A percentile compares a stretch with the other conserved stretches of the same genome.
These are phyloP conservation scores for Megacollybia marginata DNA, from an alignment of 768 basidiomycete genomes.

Conservation along the genomic window DNA sequence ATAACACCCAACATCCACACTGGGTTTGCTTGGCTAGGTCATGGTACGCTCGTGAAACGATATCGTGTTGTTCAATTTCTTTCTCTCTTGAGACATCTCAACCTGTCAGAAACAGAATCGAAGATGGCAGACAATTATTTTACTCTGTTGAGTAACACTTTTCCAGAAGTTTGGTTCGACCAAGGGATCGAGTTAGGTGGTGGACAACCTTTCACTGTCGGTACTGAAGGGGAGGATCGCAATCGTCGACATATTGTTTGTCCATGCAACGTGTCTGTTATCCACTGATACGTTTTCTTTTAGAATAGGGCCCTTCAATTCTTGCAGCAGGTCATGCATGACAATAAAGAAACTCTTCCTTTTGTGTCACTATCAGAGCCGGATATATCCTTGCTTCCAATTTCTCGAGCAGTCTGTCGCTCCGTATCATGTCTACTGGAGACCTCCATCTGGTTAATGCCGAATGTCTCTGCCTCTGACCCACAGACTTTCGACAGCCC, in stretches of 20 bases:
- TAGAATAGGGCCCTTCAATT: conserved; percentile 40
- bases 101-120: conserved; percentile 39
- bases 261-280: conserved; percentile 5
- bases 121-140: conserved; percentile 72
- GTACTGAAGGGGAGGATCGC: conserved; percentile 46
- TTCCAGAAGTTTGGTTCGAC: conserved; percentile 59
- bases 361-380: conserved; percentile 16
- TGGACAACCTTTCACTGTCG: conserved; percentile 56
- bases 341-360: conserved; percentile 6
- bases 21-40: conserved; percentile 60
- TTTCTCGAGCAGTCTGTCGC: conserved; percentile 32
- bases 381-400: not conserved
- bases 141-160: conserved; percentile 44
- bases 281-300: not conserved
- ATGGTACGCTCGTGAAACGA: conserved; percentile 48
- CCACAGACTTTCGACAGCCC: conserved; percentile 35
- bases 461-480: conserved; percentile 25
- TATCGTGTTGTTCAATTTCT: conserved; percentile 40
- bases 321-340: conserved; percentile 20
- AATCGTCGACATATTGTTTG: conserved; percentile 55
- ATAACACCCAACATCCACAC: conserved; percentile 35
- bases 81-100: conserved; percentile 33
- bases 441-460: conserved; percentile 42
- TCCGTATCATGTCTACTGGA: conserved; percentile 41
- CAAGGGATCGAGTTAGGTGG: conserved; percentile 54